These are phyloP conservation scores for Citrullus mucosospermus DNA, from an alignment of 306 rosid genomes.

Conservation along the genomic window DNA sequence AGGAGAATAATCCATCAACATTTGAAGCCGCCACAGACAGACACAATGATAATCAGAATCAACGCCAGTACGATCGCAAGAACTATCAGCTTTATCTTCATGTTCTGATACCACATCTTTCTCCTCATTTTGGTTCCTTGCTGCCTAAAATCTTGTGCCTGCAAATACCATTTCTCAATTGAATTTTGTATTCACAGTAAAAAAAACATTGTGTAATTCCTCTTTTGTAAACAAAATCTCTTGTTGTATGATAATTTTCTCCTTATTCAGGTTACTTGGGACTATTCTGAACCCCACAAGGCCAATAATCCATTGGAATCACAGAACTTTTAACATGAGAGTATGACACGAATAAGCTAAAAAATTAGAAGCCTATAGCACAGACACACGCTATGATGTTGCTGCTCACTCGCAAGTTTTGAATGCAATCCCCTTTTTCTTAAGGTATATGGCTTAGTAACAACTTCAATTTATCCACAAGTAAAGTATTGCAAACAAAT, in stretches of 20 bases:
- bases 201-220: not conserved
- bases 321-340: not conserved
- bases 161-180: conserved; percentile 12
- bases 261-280: not conserved
- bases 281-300: not conserved
- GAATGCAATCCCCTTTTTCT: not conserved
- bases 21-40: conserved; percentile 58
- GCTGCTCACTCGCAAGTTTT: not conserved
- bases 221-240: not conserved
- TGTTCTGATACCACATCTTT: conserved; percentile 90
- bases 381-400: not conserved
- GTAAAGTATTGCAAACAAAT: not conserved
- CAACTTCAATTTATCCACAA: not conserved
- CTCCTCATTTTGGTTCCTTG: conserved; percentile 90
- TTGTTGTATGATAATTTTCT: not conserved
- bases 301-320: not conserved
- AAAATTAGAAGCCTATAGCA: not conserved
- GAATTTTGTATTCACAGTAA: not conserved
- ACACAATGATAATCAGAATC: conserved; percentile 66
- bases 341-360: not conserved
- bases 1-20: conserved; percentile 28
- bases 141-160: conserved; percentile 91
- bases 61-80: conserved; percentile 56
- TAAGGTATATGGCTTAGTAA: not conserved
- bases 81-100: conserved; percentile 81